phyloP scores from a whole-genome alignment of 2,329 filamentous ascomycete species.

The Pseudogymnoascus sp. region DNA sequence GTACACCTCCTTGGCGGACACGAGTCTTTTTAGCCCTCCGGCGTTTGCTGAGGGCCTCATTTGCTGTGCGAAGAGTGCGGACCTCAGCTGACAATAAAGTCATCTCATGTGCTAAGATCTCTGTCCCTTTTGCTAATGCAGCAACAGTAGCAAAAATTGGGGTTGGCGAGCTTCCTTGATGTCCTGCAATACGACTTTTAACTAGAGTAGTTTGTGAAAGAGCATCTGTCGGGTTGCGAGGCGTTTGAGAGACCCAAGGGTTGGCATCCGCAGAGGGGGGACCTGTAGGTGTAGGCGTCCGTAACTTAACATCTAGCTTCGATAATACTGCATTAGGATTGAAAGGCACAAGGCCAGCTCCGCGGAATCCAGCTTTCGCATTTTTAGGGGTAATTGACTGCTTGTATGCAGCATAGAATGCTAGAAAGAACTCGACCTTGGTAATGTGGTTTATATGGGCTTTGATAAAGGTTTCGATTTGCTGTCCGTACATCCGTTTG shows the following conservation, averaged over 20 bases:
- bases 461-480: slow-evolving; percentile 27
- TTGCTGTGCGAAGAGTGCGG: no score
- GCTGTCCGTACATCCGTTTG: slow-evolving; percentile 28
- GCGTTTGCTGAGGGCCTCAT: no score
- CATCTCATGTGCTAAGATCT: background rate
- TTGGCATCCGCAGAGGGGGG: slow-evolving; percentile 12
- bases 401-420: slow-evolving; percentile 25
- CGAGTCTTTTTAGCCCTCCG: no score
- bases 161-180: background rate
- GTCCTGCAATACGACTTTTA: background rate
- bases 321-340: slow-evolving; percentile 28
- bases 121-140: background rate
- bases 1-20: background rate
- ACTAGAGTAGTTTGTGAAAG: slow-evolving; percentile 14
- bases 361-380: slow-evolving; percentile 26
- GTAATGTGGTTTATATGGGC: slow-evolving; percentile 27
- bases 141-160: background rate
- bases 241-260: slow-evolving; percentile 19
- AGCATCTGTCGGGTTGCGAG: slow-evolving; percentile 16
- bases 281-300: slow-evolving; percentile 18
- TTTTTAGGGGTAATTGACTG: slow-evolving; percentile 26
- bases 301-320: no score
- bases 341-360: slow-evolving; percentile 28
- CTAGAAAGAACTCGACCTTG: no score
- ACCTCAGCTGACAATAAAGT: background rate